Conservation (phyloP, 1,139 yeast species). For the Torulaspora globosa region DNA sequence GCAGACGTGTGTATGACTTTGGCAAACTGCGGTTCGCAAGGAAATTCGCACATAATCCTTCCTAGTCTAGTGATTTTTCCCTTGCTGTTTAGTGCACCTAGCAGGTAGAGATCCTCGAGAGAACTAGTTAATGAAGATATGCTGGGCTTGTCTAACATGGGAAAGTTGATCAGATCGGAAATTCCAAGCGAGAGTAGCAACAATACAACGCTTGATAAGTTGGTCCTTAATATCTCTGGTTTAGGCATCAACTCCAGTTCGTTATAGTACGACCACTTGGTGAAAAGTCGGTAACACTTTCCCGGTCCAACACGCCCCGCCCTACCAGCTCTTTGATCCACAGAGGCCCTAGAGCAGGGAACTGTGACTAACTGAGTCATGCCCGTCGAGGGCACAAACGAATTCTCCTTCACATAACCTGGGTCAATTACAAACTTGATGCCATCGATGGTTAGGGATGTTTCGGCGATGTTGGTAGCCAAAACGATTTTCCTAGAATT, state of each 20-base stretch:
- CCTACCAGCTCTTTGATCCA: constrained; percentile 94
- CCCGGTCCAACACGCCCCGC: constrained; percentile 98
- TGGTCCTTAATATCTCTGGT: constrained; percentile 85
- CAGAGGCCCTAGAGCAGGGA: constrained; percentile 92
- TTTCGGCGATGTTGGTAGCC: constrained; percentile 96
- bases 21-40: constrained; percentile 86
- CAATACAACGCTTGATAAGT: constrained; percentile 70
- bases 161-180: constrained; percentile 74
- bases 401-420: constrained; percentile 88
- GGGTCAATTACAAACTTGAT: constrained; percentile 86
- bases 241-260: constrained; percentile 76
- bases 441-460: constrained; percentile 91
- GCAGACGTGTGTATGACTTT: constrained; percentile 63
- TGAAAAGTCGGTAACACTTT: constrained; percentile 81
- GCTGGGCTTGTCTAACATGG: constrained; percentile 84
- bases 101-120: constrained; percentile 70
- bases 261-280: constrained; percentile 79
- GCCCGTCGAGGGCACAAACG: constrained; percentile 75
- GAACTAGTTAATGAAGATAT: constrained; percentile 69
- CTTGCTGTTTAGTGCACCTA: constrained; percentile 81
- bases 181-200: constrained; percentile 76
- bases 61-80: constrained; percentile 81
- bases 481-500: constrained; percentile 81
- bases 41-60: constrained; percentile 85
- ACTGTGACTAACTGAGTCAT: constrained; percentile 83